phyloP scores from a whole-genome alignment of 2,329 filamentous ascomycete species.

The Nemania sp. region DNA sequence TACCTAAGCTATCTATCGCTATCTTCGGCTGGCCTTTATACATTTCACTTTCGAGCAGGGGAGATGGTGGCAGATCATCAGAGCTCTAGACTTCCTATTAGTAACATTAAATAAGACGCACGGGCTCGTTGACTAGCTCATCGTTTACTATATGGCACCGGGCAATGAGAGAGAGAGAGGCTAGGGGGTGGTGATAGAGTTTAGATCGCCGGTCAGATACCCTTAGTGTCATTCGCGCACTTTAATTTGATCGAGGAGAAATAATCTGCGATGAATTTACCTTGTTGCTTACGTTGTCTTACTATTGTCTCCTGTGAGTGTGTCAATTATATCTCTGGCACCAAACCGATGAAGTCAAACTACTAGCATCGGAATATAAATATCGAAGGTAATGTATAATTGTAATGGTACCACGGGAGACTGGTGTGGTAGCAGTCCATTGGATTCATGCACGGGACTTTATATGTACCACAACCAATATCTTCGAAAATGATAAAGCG shows the following conservation, averaged over 20 bases:
- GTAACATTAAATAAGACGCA: neutral
- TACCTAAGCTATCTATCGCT: neutral
- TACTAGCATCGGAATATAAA: neutral
- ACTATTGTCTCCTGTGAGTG: neutral
- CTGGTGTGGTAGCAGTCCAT: neutral
- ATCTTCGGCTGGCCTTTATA: neutral
- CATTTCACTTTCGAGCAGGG: neutral
- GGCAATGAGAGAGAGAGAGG: neutral
- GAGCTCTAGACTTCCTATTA: too few relatives aligned
- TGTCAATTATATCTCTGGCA: neutral
- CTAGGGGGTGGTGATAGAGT: neutral
- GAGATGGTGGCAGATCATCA: neutral
- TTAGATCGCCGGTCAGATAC: neutral
- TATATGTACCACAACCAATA: neutral
- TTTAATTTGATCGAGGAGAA: neutral
- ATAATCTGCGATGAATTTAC: constrained; percentile 20
- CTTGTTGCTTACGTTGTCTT: neutral
- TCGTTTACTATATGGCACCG: neutral
- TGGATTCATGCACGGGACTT: constrained; percentile 6
- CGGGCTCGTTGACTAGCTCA: neutral
- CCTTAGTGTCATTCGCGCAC: neutral
- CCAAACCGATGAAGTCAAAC: neutral
- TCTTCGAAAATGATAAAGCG: neutral
- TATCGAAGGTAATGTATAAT: neutral
- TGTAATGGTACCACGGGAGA: neutral